Base-by-base conservation (phyloP, 352 stramenopile species). In the Phytophthora nicotianae region DNA sequence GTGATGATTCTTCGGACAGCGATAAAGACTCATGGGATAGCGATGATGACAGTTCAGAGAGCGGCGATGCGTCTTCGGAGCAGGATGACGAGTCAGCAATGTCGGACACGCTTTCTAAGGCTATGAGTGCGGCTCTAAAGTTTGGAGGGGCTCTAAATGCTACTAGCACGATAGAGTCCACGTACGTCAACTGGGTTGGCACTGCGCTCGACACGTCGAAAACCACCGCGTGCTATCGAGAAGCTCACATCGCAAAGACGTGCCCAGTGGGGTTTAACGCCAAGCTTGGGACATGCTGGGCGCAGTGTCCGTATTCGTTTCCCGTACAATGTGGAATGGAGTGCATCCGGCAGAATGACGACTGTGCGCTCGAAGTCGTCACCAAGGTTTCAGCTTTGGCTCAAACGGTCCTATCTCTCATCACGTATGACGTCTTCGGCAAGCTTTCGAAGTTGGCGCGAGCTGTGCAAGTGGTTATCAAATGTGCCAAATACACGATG, bases 261-360 rank as follows among this genome's bases (percentile, higher is more conserved):
- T 80, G 72, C 43, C 65, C 72, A 1, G 2, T 37, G 27, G 13
- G 57, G 38, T 19, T 75, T 35, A 46, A 62, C 23, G 23, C 29
- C n/a, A 70, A 71, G 9, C 54, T 37, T 21, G 19, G 45, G 7
- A 68, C 64, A 2, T 80, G 72, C 53, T 80, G 68, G 72, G 65
- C 69, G 13, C 20, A 77, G 14, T 82, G 73, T 51, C 70, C 73
- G 17, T 52, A 77, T 17, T 11, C 56, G n/a, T 82, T 73, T 20
- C 73, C 73, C 5, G 50, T 82, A 2, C 41, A 72, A 16, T 82
- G 73, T 32, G 70, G 70, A 11, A 42, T 75, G 40, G 67, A 82
- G 35, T 82, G 73, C 26, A 65, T 79, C 21, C 66, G 70, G 2
- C 73, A 82, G 37, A 79, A 72, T 29, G 62, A 67, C 23, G 61